phyloP scores from a whole-genome alignment of 345 rosid species.

The Pistacia vera region DNA sequence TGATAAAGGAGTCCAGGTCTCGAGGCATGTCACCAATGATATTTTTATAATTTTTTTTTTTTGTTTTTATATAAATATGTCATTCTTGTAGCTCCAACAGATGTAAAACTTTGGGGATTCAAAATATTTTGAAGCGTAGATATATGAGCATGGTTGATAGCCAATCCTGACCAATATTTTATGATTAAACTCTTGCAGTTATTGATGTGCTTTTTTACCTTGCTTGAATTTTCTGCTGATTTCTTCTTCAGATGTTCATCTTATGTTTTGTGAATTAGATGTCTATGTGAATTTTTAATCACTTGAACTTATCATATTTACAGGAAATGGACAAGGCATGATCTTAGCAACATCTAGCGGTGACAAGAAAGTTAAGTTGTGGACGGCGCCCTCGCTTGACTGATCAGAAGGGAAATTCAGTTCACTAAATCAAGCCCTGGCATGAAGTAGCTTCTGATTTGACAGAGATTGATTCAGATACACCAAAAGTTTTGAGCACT shows the following conservation, averaged over 20 bases:
- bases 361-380: constrained; percentile 93
- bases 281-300: background rate
- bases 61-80: too few relatives aligned
- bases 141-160: background rate
- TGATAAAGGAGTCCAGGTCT: too few relatives aligned
- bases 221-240: background rate
- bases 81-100: background rate
- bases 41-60: too few relatives aligned
- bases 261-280: background rate
- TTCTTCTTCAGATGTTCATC: too few relatives aligned
- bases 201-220: background rate
- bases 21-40: too few relatives aligned
- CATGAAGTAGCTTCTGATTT: constrained; percentile 5
- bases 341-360: constrained; percentile 74
- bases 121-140: background rate
- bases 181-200: background rate
- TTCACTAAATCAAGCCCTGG: background rate
- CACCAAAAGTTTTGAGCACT: background rate
- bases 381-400: constrained; percentile 66
- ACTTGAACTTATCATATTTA: constrained; percentile 15
- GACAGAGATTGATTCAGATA: constrained; percentile 1
- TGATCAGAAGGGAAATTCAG: constrained; percentile 11
- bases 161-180: background rate
- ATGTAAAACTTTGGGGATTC: background rate
- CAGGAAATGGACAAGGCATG: constrained; percentile 54